A percentile compares a stretch with the other conserved stretches of the same genome.
Conservation (phyloP, 352 stramenopile species). For the Pythium rhizo-oryzae region DNA sequence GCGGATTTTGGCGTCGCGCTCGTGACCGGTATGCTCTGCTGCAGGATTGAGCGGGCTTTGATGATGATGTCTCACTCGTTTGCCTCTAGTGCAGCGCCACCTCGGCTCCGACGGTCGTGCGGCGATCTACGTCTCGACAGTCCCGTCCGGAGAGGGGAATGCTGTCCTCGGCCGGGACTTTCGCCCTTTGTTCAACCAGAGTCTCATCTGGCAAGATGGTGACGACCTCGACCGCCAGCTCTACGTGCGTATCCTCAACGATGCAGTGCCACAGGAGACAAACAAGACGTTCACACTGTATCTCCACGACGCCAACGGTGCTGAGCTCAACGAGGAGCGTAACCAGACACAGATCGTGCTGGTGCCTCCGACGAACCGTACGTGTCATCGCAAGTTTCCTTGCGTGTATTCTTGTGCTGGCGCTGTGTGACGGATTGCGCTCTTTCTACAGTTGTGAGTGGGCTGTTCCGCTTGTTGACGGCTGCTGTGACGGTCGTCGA, state of each 20-base stretch:
- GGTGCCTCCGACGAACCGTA: constrained; percentile 56
- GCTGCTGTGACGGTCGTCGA: constrained; percentile 40
- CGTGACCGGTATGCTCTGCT: constrained; percentile 42
- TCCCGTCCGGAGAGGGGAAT: constrained; percentile 37
- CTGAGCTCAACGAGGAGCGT: constrained; percentile 50
- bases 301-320: constrained; percentile 60
- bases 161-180: constrained; percentile 61
- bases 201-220: constrained; percentile 79
- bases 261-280: constrained; percentile 50
- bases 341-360: constrained; percentile 52
- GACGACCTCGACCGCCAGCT: constrained; percentile 70
- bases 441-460: constrained; percentile 40
- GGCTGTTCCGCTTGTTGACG: constrained; percentile 56
- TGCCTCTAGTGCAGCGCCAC: constrained; percentile 53
- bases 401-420: too few relatives aligned
- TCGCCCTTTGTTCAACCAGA: constrained; percentile 61
- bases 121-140: constrained; percentile 67
- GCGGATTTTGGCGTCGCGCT: constrained; percentile 71
- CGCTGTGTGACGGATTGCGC: neutral
- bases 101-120: constrained; percentile 61
- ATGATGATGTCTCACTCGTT: neutral
- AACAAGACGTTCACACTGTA: constrained; percentile 56
- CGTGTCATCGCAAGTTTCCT: neutral
- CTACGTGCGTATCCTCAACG: constrained; percentile 67
- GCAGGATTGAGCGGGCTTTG: too few relatives aligned